These are phyloP conservation scores for Kwoniella heveanensis DNA, from an alignment of 768 basidiomycete genomes.

Conservation along the genomic window DNA sequence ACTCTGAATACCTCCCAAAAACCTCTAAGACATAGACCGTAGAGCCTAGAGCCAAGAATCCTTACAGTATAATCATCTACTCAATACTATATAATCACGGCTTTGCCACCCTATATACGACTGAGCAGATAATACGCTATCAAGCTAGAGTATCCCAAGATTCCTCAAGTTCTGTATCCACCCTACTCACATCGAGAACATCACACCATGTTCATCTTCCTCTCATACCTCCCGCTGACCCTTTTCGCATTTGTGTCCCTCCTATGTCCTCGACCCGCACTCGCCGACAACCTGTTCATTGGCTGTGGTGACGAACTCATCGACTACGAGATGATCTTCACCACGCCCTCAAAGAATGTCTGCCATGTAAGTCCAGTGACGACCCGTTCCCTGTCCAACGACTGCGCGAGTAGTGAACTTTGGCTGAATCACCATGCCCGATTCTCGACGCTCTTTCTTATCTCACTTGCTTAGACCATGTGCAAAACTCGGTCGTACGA, in stretches of 20 bases:
- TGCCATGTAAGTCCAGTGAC: constrained; percentile 24
- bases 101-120: no score
- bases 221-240: background rate
- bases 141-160: no score
- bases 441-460: background rate
- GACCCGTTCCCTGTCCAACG: no score
- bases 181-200: background rate
- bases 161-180: no score
- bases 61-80: no score
- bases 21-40: no score
- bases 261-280: background rate
- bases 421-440: no score
- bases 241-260: background rate
- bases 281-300: constrained; percentile 19
- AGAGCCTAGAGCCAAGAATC: no score
- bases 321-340: constrained; percentile 9
- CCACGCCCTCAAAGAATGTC: constrained; percentile 8
- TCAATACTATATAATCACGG: no score
- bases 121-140: no score
- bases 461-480: background rate
- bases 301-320: constrained; percentile 19
- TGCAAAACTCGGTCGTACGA: constrained; percentile 14
- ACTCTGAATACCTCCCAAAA: no score
- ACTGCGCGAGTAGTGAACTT: no score
- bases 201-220: constrained; percentile 1